These are phyloP conservation scores for Auricularia auricula-judae DNA, from an alignment of 768 basidiomycete species.

Conservation along the genomic window DNA sequence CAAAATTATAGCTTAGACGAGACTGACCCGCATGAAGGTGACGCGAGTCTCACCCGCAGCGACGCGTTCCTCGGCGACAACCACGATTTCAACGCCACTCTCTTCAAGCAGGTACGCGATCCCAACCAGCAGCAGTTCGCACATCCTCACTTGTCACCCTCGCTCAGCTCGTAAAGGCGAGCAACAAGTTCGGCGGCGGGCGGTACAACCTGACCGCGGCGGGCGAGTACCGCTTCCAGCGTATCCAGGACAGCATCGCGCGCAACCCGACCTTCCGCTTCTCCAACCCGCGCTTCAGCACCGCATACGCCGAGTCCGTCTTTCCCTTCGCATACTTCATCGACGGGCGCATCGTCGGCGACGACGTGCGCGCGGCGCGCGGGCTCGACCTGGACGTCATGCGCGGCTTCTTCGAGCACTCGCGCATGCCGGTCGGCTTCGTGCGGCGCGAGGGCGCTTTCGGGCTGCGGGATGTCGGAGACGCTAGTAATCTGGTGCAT, in stretches of 20 bases:
- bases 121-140: not conserved
- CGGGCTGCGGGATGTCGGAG: not conserved
- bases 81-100: slow-evolving; percentile 5
- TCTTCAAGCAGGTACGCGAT: slow-evolving; percentile 1
- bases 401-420: slow-evolving; percentile 2
- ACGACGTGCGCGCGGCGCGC: not conserved
- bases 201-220: not conserved
- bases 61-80: slow-evolving; percentile 8
- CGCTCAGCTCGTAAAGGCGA: not conserved
- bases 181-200: not conserved
- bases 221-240: slow-evolving; percentile 3
- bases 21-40: not conserved
- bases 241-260: slow-evolving; percentile 6
- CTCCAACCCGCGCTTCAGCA: not conserved
- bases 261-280: slow-evolving; percentile 5
- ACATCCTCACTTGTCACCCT: not conserved
- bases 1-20: not conserved
- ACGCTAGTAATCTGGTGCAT: not conserved
- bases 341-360: not conserved
- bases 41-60: slow-evolving; percentile 3
- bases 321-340: slow-evolving; percentile 5
- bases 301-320: slow-evolving; percentile 4
- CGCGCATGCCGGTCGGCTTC: slow-evolving; percentile 1
- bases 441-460: not conserved
- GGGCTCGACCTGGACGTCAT: slow-evolving; percentile 2